Evolutionary conservation across 495 filamentous ascomycete species (phyloP).

Genomic region (Penicillium ucsense): DNA sequence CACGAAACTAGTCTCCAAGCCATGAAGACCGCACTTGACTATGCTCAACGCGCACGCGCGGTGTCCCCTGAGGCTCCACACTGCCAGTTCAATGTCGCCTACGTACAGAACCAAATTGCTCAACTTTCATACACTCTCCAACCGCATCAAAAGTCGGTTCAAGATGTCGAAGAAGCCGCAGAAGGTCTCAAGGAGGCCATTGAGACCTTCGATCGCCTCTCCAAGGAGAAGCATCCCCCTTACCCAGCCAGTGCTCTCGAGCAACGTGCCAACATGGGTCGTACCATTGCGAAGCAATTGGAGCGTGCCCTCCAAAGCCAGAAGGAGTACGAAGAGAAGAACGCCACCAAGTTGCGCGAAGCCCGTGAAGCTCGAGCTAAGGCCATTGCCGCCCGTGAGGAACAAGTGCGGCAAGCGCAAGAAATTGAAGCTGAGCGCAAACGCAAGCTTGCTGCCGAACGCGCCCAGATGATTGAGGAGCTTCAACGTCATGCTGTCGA

Average conservation of each 20-base stretch:
- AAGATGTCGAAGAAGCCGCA: constrained; percentile 67
- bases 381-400: constrained; percentile 64
- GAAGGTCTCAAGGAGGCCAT: constrained; percentile 88
- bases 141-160: constrained; percentile 65
- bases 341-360: constrained; percentile 69
- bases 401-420: constrained; percentile 53
- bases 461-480: constrained; percentile 64
- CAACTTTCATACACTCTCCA: constrained; percentile 63
- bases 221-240: constrained; percentile 72
- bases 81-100: constrained; percentile 95
- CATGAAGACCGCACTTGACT: constrained; percentile 83
- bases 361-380: constrained; percentile 69
- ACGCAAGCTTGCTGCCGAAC: constrained; percentile 70
- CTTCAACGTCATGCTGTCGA: constrained; percentile 60
- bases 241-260: constrained; percentile 86
- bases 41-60: constrained; percentile 73
- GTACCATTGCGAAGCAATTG: constrained; percentile 85
- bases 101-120: constrained; percentile 90
- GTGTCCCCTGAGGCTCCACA: constrained; percentile 75
- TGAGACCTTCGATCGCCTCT: constrained; percentile 68
- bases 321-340: constrained; percentile 86
- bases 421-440: constrained; percentile 60
- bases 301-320: constrained; percentile 75
- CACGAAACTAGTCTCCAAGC: constrained; percentile 65
- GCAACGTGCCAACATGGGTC: constrained; percentile 91